Evolutionary conservation across 2,329 filamentous ascomycete genomes (phyloP).

Genomic region (Penicillium occitanis): DNA sequence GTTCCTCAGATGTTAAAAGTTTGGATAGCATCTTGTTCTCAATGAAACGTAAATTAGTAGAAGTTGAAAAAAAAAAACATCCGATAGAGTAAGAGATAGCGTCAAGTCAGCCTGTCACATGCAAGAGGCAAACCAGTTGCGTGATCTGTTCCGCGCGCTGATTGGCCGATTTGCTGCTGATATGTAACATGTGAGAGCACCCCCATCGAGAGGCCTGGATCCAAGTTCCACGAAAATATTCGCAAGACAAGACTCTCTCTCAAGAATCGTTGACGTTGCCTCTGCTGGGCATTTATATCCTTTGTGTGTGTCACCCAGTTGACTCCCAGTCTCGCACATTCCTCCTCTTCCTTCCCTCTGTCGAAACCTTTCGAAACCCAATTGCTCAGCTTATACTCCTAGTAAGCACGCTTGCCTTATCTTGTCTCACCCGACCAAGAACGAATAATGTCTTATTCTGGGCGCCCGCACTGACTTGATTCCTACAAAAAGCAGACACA

Average conservation of each 20-base stretch:
- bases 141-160: background rate
- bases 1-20: background rate
- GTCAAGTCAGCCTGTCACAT: conserved; percentile 16
- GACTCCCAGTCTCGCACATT: background rate
- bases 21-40: background rate
- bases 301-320: background rate
- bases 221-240: background rate
- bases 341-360: background rate
- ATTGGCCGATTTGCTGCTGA: conserved; percentile 3
- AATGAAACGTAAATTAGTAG: background rate
- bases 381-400: background rate
- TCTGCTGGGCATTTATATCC: conserved; percentile 11
- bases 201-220: conserved; percentile 11
- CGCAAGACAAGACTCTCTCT: background rate
- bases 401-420: background rate
- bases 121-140: conserved; percentile 17
- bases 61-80: background rate
- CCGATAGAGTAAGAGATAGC: background rate
- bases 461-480: background rate
- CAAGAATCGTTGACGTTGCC: conserved; percentile 1
- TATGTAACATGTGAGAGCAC: conserved; percentile 13
- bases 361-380: background rate
- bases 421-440: background rate
- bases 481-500: background rate
- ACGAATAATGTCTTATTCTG: background rate